A percentile compares a stretch with the other conserved stretches of the same genome.
Conservation (phyloP, 139 green algal genomes). For the Auxenochlorella pyrenoidosa region DNA sequence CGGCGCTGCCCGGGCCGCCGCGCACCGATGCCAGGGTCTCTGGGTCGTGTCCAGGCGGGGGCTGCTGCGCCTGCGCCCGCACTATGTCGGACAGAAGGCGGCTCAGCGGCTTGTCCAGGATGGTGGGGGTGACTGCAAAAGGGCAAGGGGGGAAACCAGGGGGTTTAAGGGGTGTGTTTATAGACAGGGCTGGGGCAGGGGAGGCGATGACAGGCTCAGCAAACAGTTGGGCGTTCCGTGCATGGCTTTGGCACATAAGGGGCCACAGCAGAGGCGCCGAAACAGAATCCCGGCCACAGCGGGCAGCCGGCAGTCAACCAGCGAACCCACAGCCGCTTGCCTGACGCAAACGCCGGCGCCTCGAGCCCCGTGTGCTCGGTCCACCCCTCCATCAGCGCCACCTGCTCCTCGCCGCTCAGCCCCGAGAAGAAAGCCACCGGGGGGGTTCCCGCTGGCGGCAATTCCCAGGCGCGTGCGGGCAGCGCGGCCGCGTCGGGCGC, state of each 20-base stretch:
- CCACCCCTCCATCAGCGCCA: conserved; percentile 25
- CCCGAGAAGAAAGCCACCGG: conserved; percentile 10
- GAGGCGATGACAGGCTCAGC: no score
- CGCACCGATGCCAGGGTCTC: background rate
- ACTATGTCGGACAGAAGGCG: conserved; percentile 16
- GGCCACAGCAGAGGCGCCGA: no score
- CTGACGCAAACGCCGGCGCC: background rate
- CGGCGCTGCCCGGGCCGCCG: background rate
- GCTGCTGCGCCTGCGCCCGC: conserved; percentile 18
- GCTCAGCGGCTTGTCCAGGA: conserved; percentile 17
- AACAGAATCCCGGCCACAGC: no score
- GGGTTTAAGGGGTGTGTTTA: background rate
- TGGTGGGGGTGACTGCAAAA: background rate
- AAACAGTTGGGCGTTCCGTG: no score
- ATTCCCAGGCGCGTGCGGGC: background rate
- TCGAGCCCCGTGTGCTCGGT: background rate
- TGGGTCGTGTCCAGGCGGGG: conserved; percentile 5
- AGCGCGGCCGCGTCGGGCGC: background rate
- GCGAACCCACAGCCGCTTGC: background rate
- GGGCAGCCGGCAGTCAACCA: no score
- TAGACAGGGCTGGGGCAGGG: no score
- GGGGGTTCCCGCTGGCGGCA: background rate
- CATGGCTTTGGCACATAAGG: no score
- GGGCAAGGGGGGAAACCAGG: background rate
- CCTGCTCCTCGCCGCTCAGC: conserved; percentile 22